Evolutionary conservation across 1,284 basidiomycete species (phyloP), one percentile per base, ranked within the genome.

Genomic region (Lignosus rhinocerotis): DNA sequence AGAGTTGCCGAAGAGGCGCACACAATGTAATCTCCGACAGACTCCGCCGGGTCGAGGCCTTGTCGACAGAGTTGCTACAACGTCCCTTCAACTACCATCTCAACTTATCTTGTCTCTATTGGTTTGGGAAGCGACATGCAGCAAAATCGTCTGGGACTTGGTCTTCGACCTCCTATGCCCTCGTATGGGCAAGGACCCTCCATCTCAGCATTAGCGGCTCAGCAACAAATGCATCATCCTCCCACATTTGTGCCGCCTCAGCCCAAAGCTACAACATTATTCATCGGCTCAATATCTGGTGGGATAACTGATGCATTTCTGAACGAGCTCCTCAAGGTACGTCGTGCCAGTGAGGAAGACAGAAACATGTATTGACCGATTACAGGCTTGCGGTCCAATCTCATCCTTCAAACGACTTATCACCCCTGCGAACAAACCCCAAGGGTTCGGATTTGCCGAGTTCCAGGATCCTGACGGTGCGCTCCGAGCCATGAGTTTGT

Each of bases 371-470:
- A 38, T 16, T 43, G 19, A 38, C 16, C 6, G 30, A 34, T 56
- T 53, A 16, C 59, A 94, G 93, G 87, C 94, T 25, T 98, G 95
- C 71, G 96, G 96, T 21, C 83, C 87, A 2, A 78, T 97, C 53
- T 86, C 87, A 59, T 92, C 90, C 4, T 91, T 97, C 75, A 98
- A 96, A 68, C 87, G 94, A 9, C 86, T 96, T 12, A 91, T 92
- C 45, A 94, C 92, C 0, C 91, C 93, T 7, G 88, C 88, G 11
- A 93, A 93, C 63, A 94, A 95, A 72, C 93, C 93, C 3, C 94
- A 96, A 76, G 93, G 93, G 2, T 98, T 98, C 69, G 96, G 94
- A 3, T 98, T 98, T 72, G 94, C 94, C 39, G 90, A 94, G 70
- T 97, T 86, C 69, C 91, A 94, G 70, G 92, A 93, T 58, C 92